Evolutionary conservation across 371 early-diverging fungal genomes (phyloP).

Genomic region (Rhizopus microsporus): DNA sequence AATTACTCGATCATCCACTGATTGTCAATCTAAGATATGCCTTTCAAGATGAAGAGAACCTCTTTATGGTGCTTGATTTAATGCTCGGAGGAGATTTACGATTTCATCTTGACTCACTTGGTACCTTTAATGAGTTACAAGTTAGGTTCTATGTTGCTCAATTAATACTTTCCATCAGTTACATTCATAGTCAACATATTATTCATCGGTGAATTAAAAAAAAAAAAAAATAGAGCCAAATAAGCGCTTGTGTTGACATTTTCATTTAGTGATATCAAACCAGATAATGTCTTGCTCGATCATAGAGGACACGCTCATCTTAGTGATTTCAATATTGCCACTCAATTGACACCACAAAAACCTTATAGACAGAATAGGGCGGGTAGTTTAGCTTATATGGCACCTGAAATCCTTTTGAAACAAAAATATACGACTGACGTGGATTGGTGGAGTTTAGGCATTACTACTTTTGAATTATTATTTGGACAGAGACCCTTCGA

Average conservation of each 20-base stretch:
- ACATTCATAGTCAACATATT: constrained; percentile 64
- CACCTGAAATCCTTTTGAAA: constrained; percentile 73
- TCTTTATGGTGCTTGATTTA: constrained; percentile 80
- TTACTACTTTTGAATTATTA: constrained; percentile 78
- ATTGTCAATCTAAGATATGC: constrained; percentile 74
- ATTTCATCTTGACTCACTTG: constrained; percentile 70
- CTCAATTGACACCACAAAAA: constrained; percentile 54
- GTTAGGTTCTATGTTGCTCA: constrained; percentile 80
- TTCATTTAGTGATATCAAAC: constrained; percentile 86
- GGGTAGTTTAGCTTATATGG: constrained; percentile 73
- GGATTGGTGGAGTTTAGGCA: constrained; percentile 92
- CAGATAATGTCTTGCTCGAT: constrained; percentile 93
- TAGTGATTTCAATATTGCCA: constrained; percentile 88
- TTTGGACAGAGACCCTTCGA: constrained; percentile 83
- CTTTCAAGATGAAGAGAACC: constrained; percentile 77
- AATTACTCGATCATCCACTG: constrained; percentile 50
- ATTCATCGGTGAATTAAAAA: constrained; percentile 57
- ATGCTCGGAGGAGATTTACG: constrained; percentile 89
- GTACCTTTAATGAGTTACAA: constrained; percentile 66
- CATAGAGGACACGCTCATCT: constrained; percentile 81
- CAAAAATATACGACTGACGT: constrained; percentile 69
- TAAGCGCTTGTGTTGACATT: constrained; percentile 59
- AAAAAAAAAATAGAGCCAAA: constrained; percentile 33
- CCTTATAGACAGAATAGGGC: constrained; percentile 61
- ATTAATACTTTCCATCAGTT: constrained; percentile 64